Base-by-base conservation (phyloP, 345 rosid genomes). In the Eucalyptus brandiana region DNA sequence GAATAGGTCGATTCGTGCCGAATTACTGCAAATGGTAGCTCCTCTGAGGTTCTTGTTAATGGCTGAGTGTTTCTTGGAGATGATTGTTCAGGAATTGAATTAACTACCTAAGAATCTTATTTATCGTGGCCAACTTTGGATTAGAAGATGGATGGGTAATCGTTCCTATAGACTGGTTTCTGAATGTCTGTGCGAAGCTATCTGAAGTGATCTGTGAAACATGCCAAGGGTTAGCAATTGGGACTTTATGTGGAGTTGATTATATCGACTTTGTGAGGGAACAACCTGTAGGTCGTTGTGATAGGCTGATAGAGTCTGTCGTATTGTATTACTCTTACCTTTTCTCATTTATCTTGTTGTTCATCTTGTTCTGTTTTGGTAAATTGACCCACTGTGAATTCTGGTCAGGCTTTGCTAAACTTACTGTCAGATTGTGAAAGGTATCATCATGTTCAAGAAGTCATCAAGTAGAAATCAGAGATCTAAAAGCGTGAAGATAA, bases 401-500 rank as follows among this genome's bases (percentile, higher is more conserved):
- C 14, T 72, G 45, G 81, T 3, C 87, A 86, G 87, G 44, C 87
- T 86, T 50, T 54, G 26, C 12, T 69, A 18, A 34, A 86, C 21
- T 50, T 67, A 26, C 30, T 12, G 80, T 58, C 23, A 91, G 92
- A 88, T 85, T 87, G 15, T 58, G 47, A 37, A 53, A 89, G 88
- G 80, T 88, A 18, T 87, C 90, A 91, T 88, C 87, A 96, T 94
- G 96, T 91, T 93, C 89, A 97, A 95, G 95, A 94, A 95, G 90
- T 23, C 92, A 45, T 90, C 94, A 9, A 94, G 93, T 90, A 95
- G 99, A 91, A 94, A 91, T 88, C 92, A 95, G 90, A 94, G 97
- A 92, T 94, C 98, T 32, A 97, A 89, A 90, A 95, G 98, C 37
- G 89, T 94, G 80, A 96, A 90, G 93, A 87, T 91, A 80, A 97